These are phyloP conservation scores for Cladorrhinum samala DNA, from an alignment of 495 filamentous ascomycete species.

Conservation along the genomic window DNA sequence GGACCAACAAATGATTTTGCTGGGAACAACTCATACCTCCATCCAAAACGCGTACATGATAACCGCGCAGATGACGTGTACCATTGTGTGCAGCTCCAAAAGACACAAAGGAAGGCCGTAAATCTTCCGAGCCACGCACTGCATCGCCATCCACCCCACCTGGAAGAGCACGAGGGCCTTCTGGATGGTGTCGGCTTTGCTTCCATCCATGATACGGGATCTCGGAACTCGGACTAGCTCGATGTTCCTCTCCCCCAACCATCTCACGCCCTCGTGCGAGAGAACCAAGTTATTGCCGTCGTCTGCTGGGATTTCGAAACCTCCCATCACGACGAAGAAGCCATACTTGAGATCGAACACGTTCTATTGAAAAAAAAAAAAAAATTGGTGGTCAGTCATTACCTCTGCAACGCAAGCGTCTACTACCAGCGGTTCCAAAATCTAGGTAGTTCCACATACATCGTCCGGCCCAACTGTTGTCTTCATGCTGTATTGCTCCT, in stretches of 20 bases:
- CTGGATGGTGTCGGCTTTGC: conserved; percentile 29
- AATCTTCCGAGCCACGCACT: conserved; percentile 17
- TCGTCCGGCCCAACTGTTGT: too few relatives aligned
- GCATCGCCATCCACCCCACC: conserved; percentile 27
- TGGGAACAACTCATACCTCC: conserved; percentile 8
- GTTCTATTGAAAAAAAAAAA: too few relatives aligned
- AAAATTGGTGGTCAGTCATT: neutral
- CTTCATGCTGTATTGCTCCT: too few relatives aligned
- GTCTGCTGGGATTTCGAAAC: too few relatives aligned
- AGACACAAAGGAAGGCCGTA: conserved; percentile 23
- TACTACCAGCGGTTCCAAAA: too few relatives aligned
- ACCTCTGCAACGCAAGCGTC: neutral
- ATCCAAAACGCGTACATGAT: conserved; percentile 25
- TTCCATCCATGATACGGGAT: conserved; percentile 14
- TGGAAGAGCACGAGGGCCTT: conserved; percentile 29
- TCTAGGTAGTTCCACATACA: too few relatives aligned
- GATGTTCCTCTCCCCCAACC: neutral
- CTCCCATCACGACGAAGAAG: conserved; percentile 15
- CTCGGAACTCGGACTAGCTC: neutral
- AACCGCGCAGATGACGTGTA: conserved; percentile 32
- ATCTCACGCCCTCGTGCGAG: neutral
- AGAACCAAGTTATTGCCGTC: neutral
- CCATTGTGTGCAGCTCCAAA: conserved; percentile 33
- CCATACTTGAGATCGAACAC: conserved; percentile 9
- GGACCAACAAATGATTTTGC: neutral